Percentiles rank a stretch among this genome's conserved stretches.
Evolutionary conservation across 352 stramenopile species (phyloP).

Genomic region (Pythium oligandrum): DNA sequence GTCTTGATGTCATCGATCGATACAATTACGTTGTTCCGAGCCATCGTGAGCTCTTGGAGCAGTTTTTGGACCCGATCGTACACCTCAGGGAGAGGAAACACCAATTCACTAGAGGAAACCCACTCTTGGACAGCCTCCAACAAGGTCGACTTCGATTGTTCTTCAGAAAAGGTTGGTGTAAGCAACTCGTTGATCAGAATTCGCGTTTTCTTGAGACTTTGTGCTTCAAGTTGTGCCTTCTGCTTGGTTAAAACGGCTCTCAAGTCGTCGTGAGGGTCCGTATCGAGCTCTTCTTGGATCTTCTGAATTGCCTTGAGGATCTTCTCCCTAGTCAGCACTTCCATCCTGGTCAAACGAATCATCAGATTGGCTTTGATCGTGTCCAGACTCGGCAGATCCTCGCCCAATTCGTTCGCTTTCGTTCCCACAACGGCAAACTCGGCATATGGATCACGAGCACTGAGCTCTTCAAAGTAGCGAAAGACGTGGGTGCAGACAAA

Average conservation of each 20-base stretch:
- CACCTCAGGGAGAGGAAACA: slow-evolving; percentile 1
- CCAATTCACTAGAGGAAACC: slow-evolving; percentile 1
- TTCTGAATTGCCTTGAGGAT: slow-evolving; percentile 2
- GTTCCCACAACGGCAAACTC: slow-evolving; percentile 12
- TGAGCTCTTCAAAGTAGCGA: slow-evolving; percentile 5
- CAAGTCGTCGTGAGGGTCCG: too few relatives aligned
- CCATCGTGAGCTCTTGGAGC: too few relatives aligned
- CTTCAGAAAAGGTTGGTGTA: too few relatives aligned
- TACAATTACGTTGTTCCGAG: too few relatives aligned
- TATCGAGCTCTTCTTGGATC: neutral
- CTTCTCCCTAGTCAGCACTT: slow-evolving; percentile 1
- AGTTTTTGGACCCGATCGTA: neutral
- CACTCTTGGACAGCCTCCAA: neutral
- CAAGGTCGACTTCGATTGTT: too few relatives aligned
- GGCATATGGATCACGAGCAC: slow-evolving; percentile 3
- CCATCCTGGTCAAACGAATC: neutral
- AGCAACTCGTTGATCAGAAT: too few relatives aligned
- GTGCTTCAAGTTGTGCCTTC: too few relatives aligned
- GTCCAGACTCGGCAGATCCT: neutral
- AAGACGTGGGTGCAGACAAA: slow-evolving; percentile 1
- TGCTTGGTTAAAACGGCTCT: too few relatives aligned
- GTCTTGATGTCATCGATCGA: too few relatives aligned
- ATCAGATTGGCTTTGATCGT: too few relatives aligned
- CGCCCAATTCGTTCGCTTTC: slow-evolving; percentile 3
- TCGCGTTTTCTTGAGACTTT: too few relatives aligned